Percentiles rank a stretch among this genome's conserved stretches.
Evolutionary conservation across 2,329 filamentous ascomycete species (phyloP).

Genomic region (Colletotrichum tropicale): DNA sequence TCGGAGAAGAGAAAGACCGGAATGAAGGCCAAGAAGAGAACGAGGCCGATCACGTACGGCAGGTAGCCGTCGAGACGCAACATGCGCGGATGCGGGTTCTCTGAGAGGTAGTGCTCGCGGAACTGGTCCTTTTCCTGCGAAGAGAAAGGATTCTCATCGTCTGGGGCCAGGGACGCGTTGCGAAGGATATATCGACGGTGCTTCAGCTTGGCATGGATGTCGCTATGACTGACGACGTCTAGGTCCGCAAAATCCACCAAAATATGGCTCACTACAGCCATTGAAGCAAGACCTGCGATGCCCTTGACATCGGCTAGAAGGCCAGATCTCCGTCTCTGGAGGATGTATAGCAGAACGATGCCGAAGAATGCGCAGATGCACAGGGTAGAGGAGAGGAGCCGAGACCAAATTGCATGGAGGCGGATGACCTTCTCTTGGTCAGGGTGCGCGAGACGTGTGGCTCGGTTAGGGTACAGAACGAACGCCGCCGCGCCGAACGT

Average conservation of each 20-base stretch:
- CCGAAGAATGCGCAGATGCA: slow-evolving; percentile 63
- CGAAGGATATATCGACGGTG: slow-evolving; percentile 70
- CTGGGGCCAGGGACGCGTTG: slow-evolving; percentile 73
- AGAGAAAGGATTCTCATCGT: slow-evolving; percentile 52
- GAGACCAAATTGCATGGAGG: slow-evolving; percentile 64
- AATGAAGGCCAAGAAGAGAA: slow-evolving; percentile 61
- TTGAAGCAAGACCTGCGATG: slow-evolving; percentile 75
- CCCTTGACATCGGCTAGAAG: slow-evolving; percentile 72
- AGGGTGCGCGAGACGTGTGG: slow-evolving; percentile 45
- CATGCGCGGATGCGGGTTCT: slow-evolving; percentile 74
- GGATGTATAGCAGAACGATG: slow-evolving; percentile 61
- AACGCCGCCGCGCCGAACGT: slow-evolving; percentile 70
- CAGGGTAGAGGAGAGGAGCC: slow-evolving; percentile 62
- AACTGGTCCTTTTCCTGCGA: slow-evolving; percentile 49
- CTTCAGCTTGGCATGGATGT: slow-evolving; percentile 72
- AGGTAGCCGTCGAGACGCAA: slow-evolving; percentile 64
- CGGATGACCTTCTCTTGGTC: slow-evolving; percentile 55
- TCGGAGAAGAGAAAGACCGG: slow-evolving; percentile 67
- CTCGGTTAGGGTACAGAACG: slow-evolving; percentile 57
- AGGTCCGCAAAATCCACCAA: slow-evolving; percentile 76
- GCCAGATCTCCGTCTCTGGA: slow-evolving; percentile 68
- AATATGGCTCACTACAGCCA: slow-evolving; percentile 77
- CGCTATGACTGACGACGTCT: slow-evolving; percentile 68
- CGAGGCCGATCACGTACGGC: slow-evolving; percentile 63
- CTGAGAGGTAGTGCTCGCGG: slow-evolving; percentile 52